Evolutionary conservation across 805 yeast species (phyloP).

Genomic region (Metschnikowia colocasiae): DNA sequence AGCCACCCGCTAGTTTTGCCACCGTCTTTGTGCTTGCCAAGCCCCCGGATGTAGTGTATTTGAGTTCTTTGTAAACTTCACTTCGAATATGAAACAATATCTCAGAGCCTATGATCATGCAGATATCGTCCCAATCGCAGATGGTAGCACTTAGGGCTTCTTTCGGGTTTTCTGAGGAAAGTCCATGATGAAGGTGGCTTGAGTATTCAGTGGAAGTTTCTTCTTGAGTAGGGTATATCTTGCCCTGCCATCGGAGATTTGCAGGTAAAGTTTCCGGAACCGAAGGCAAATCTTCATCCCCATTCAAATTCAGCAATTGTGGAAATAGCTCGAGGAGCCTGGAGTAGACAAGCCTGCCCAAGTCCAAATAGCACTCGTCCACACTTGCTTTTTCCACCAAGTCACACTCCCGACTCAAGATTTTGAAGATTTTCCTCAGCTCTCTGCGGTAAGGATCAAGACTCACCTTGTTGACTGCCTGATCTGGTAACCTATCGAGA

Average conservation of each 20-base stretch:
- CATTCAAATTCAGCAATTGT: slow-evolving; percentile 23
- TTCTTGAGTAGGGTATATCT: slow-evolving; percentile 12
- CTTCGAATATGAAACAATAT: slow-evolving; percentile 53
- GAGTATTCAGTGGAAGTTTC: slow-evolving; percentile 7
- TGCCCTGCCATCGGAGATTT: slow-evolving; percentile 30
- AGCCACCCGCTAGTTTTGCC: slow-evolving; percentile 86
- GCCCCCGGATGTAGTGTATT: slow-evolving; percentile 90
- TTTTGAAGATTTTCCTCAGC: slow-evolving; percentile 68
- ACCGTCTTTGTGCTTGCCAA: slow-evolving; percentile 69
- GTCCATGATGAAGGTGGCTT: background rate
- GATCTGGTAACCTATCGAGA: slow-evolving; percentile 53
- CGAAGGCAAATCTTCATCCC: slow-evolving; percentile 38
- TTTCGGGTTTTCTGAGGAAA: background rate
- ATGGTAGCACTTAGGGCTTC: slow-evolving; percentile 2
- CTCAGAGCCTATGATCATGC: slow-evolving; percentile 63
- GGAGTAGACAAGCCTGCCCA: slow-evolving; percentile 61
- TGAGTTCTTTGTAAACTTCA: slow-evolving; percentile 50
- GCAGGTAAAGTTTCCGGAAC: slow-evolving; percentile 39
- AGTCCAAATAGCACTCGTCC: slow-evolving; percentile 86
- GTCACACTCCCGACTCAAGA: slow-evolving; percentile 61
- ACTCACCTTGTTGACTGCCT: slow-evolving; percentile 72
- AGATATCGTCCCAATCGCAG: slow-evolving; percentile 74
- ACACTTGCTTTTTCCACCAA: slow-evolving; percentile 90
- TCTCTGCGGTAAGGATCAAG: slow-evolving; percentile 90
- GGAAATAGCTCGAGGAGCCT: slow-evolving; percentile 48